phyloP scores from a whole-genome alignment of 257 asterid species.

The Solanum chilense region DNA sequence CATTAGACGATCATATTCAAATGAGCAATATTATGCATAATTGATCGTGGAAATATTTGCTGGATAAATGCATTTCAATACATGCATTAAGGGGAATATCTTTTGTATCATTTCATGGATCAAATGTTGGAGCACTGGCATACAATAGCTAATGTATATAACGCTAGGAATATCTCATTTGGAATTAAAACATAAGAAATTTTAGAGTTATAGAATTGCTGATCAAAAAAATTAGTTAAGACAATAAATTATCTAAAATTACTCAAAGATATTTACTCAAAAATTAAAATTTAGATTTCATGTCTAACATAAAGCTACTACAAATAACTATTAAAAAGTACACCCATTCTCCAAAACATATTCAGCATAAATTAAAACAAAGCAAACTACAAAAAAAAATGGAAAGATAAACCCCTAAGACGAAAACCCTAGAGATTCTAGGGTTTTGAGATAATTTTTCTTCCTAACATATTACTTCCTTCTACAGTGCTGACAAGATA shows the following conservation, averaged over 20 bases:
- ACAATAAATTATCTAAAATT: not conserved
- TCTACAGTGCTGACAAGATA: not conserved
- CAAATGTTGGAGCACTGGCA: not conserved
- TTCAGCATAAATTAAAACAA: not conserved
- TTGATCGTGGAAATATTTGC: not conserved
- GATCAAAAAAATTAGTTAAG: too few species aligned
- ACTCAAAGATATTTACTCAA: not conserved
- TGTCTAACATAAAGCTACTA: not conserved
- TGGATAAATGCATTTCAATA: not conserved
- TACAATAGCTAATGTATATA: not conserved
- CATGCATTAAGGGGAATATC: not conserved
- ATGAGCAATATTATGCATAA: not conserved
- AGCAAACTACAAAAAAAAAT: not conserved
- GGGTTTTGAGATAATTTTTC: conserved; percentile 30
- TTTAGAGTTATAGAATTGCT: not conserved
- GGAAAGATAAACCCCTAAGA: not conserved
- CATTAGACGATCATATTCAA: not conserved
- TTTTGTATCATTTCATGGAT: not conserved
- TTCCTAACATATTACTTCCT: not conserved
- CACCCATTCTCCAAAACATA: not conserved
- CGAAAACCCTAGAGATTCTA: conserved; percentile 27
- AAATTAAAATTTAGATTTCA: not conserved
- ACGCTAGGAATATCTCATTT: not conserved
- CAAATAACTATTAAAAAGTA: not conserved
- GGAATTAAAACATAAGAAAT: not conserved